Evolutionary conservation across 768 basidiomycete genomes (phyloP).

Genomic region (Termitomyces titanicus): DNA sequence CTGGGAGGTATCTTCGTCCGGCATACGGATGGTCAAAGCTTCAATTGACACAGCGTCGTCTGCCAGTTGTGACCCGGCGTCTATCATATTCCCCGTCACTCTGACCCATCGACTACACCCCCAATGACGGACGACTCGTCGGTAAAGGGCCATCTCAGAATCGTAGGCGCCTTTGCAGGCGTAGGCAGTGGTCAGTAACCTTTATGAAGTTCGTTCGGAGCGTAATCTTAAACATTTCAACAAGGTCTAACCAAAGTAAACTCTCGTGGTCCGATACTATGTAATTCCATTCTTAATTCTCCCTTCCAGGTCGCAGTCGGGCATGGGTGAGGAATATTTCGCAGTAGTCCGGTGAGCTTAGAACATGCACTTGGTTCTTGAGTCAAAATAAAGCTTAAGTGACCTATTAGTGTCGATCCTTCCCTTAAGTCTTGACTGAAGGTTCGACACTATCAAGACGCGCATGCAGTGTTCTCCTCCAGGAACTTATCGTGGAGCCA

Average conservation of each 20-base stretch:
- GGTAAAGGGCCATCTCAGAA: slow-evolving; percentile 35
- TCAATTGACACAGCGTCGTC: neutral
- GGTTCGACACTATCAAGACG: slow-evolving; percentile 73
- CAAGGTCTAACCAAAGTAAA: slow-evolving; percentile 51
- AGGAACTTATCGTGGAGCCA: slow-evolving; percentile 57
- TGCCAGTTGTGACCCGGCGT: neutral
- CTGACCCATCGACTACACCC: neutral
- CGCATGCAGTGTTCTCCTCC: slow-evolving; percentile 66
- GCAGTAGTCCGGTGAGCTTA: slow-evolving; percentile 5
- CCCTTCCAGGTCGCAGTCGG: slow-evolving; percentile 60
- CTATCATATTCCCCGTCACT: slow-evolving; percentile 4
- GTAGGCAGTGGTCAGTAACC: slow-evolving; percentile 52
- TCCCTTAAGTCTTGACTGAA: slow-evolving; percentile 19
- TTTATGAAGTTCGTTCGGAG: neutral
- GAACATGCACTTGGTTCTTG: neutral
- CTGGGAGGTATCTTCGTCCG: slow-evolving; percentile 11
- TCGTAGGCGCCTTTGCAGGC: slow-evolving; percentile 56
- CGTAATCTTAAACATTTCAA: neutral
- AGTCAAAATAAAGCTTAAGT: slow-evolving; percentile 1
- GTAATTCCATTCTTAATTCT: neutral
- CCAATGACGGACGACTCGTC: slow-evolving; percentile 28
- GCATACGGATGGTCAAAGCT: slow-evolving; percentile 11
- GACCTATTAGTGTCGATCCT: neutral
- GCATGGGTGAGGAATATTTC: slow-evolving; percentile 51
- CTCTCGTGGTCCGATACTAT: neutral